Evolutionary conservation across 1,139 yeast species (phyloP), one percentile per base, ranked within the genome.

Genomic region (Debaryomyces subglobosus): DNA sequence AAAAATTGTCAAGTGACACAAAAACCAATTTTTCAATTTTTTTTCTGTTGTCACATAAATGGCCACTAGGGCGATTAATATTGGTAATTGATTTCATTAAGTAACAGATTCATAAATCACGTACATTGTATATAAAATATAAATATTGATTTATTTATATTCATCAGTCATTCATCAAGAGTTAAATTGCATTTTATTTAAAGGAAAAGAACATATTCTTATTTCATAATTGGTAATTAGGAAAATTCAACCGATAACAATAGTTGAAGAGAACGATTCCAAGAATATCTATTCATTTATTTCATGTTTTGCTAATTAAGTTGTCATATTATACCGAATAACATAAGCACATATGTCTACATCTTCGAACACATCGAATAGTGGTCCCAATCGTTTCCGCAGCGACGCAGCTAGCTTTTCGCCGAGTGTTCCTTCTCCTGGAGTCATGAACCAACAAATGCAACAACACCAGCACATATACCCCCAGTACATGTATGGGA

Each of bases 331-430:
- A 25, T 16, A 38, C 27, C 23, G 23, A 38, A 37, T 21, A 29
- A 43, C 21, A 29, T 36, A 13, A 44, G 12, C 49, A 47, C 48
- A 47, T 47, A 58, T 51, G 58, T 57, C 59, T 36, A 45, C 55
- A 43, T 49, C 63, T 32, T 51, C 61, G 27, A 48, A 48, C 27
- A 39, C 55, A 42, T 49, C 62, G 16, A 64, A 57, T 46, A 54
- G 69, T 41, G 74, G 75, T 20, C 67, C 74, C 45, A 67, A 65
- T 54, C 71, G 77, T 48, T 73, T 73, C 57, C 74, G 77, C 54
- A 68, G 72, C 44, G 77, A 72, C 59, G 77, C 77, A 27, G 73
- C 74, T 46, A 69, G 72, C 45, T 73, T 73, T 51, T 67, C 71
- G 18, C 78, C 78, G 10, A 60, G 69, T 47, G 65, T 62, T 37